Percentiles rank a stretch among this genome's conserved stretches.
Evolutionary conservation across 139 green algal genomes (phyloP).

Genomic region (Coelastrella sp.): DNA sequence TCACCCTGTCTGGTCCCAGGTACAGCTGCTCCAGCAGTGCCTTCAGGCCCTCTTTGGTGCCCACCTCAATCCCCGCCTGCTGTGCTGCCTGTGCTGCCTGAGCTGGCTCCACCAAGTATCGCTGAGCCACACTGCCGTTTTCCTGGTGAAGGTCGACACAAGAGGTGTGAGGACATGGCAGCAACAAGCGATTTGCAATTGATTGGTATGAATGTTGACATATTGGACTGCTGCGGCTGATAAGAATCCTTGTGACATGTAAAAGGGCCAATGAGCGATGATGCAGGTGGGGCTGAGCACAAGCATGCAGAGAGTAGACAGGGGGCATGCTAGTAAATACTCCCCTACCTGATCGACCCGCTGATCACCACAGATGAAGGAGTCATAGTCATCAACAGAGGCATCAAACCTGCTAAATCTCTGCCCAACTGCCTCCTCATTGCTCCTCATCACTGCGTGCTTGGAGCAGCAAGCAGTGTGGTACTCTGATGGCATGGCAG

Average conservation of each 20-base stretch:
- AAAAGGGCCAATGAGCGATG: no score
- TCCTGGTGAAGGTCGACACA: not conserved
- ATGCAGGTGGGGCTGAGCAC: no score
- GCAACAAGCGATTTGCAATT: no score
- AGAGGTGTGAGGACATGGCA: no score
- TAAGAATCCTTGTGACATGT: no score
- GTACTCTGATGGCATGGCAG: not conserved
- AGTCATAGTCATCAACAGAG: not conserved
- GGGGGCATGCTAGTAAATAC: no score
- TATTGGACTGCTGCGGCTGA: no score
- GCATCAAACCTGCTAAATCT: slow-evolving; percentile 2
- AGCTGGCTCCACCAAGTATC: slow-evolving; percentile 29
- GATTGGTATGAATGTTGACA: no score
- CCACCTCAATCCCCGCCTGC: not conserved
- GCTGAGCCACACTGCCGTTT: not conserved
- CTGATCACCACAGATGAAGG: not conserved
- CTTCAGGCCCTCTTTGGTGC: not conserved
- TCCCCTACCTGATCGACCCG: not conserved
- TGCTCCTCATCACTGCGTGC: not conserved
- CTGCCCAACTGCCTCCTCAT: not conserved
- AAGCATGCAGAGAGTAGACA: no score
- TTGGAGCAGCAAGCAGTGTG: slow-evolving; percentile 26
- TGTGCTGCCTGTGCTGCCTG: not conserved
- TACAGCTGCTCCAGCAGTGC: slow-evolving; percentile 11
- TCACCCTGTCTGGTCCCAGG: no score